Evolutionary conservation across 1,284 basidiomycete species (phyloP).

Genomic region (Tilletia setariae): DNA sequence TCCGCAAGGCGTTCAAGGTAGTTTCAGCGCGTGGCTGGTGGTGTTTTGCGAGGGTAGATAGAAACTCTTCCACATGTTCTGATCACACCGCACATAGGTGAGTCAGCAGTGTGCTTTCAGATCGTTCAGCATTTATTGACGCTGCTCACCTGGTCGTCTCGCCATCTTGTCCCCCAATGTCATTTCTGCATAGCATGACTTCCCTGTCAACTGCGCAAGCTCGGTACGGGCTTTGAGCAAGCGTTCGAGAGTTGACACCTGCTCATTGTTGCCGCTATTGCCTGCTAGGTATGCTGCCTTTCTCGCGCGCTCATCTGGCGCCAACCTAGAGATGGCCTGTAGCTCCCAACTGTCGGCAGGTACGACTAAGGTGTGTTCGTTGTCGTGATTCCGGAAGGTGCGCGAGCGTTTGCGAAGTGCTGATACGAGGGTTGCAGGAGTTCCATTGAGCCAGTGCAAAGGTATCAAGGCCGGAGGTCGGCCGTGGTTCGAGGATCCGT

Average conservation of each 20-base stretch:
- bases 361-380: slow-evolving; percentile 2
- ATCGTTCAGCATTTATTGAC: background rate
- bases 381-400: background rate
- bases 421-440: background rate
- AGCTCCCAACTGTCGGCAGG: slow-evolving; percentile 12
- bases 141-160: slow-evolving; percentile 67
- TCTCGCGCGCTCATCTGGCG: slow-evolving; percentile 75
- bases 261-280: slow-evolving; percentile 36
- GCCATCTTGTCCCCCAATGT: slow-evolving; percentile 53
- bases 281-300: slow-evolving; percentile 66
- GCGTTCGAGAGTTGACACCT: slow-evolving; percentile 43
- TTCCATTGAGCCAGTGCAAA: slow-evolving; percentile 6
- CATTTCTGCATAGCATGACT: slow-evolving; percentile 46
- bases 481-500: background rate
- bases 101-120: background rate
- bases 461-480: slow-evolving; percentile 7
- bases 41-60: slow-evolving; percentile 39
- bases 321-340: slow-evolving; percentile 5
- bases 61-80: slow-evolving; percentile 41
- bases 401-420: background rate
- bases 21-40: slow-evolving; percentile 37
- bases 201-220: slow-evolving; percentile 47
- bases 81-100: background rate
- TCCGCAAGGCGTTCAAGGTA: slow-evolving; percentile 35
- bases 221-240: slow-evolving; percentile 42